Conservation (phyloP, 352 stramenopile species). For the Phytophthora sansomeana region DNA sequence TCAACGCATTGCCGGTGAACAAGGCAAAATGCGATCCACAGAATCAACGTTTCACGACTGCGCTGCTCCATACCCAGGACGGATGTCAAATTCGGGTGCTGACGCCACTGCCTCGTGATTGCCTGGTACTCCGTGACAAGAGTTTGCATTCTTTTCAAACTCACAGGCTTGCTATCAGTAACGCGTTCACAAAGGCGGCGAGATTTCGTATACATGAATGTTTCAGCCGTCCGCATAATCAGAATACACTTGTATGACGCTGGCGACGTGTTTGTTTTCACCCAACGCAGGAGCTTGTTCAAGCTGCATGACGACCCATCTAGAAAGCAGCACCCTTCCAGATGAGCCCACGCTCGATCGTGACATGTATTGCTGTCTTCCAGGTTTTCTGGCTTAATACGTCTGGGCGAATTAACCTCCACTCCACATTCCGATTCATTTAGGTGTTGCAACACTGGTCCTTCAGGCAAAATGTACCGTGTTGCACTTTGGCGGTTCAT, state of each 20-base stretch:
- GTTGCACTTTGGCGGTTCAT: slow-evolving; percentile 21
- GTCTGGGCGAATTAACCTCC: slow-evolving; percentile 11
- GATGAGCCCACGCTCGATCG: slow-evolving; percentile 23
- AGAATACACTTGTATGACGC: slow-evolving; percentile 24
- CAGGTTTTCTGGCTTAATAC: neutral
- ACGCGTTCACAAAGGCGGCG: slow-evolving; percentile 1
- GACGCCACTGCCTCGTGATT: slow-evolving; percentile 17
- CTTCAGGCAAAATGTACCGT: slow-evolving; percentile 10
- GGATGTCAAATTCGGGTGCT: slow-evolving; percentile 20
- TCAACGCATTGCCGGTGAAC: slow-evolving; percentile 37
- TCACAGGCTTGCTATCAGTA: neutral
- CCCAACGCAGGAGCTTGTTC: slow-evolving; percentile 24
- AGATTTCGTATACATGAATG: slow-evolving; percentile 35
- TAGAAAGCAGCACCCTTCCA: slow-evolving; percentile 25
- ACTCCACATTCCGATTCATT: slow-evolving; percentile 8
- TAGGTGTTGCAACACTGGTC: slow-evolving; percentile 9
- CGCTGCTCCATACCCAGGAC: slow-evolving; percentile 44
- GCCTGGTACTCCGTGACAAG: slow-evolving; percentile 31
- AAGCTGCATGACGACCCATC: slow-evolving; percentile 26
- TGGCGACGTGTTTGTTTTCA: slow-evolving; percentile 9
- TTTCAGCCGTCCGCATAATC: slow-evolving; percentile 41
- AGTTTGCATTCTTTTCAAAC: slow-evolving; percentile 19
- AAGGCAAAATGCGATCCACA: slow-evolving; percentile 57
- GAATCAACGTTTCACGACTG: slow-evolving; percentile 48
- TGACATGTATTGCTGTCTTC: slow-evolving; percentile 29